These are phyloP conservation scores for Vitis rotundifolia DNA, from an alignment of 164 flowering plant genomes.

Conservation along the genomic window DNA sequence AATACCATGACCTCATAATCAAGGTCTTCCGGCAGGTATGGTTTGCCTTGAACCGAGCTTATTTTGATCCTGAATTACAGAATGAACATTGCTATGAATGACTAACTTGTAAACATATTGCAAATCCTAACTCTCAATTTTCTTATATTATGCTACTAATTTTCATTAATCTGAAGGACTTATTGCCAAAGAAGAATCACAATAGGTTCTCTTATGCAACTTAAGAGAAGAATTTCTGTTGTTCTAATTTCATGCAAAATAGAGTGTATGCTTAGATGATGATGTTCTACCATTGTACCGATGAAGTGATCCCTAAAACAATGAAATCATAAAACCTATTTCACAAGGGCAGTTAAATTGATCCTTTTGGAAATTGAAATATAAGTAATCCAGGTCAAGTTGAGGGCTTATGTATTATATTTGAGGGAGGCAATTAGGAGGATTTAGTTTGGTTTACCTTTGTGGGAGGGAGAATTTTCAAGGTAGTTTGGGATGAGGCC, in stretches of 20 bases:
- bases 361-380: too few relatives aligned
- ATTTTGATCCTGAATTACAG: conserved; percentile 13
- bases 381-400: too few relatives aligned
- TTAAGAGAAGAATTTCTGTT: too few relatives aligned
- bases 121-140: neutral
- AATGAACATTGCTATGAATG: conserved; percentile 3
- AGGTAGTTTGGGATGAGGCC: too few relatives aligned
- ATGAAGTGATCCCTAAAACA: too few relatives aligned
- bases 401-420: too few relatives aligned
- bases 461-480: too few relatives aligned
- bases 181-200: neutral
- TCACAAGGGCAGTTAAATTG: too few relatives aligned
- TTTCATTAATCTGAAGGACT: neutral
- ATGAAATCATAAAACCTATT: too few relatives aligned
- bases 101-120: neutral
- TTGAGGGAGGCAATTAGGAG: too few relatives aligned
- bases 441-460: too few relatives aligned
- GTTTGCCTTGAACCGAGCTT: conserved; percentile 48
- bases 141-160: neutral
- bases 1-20: conserved; percentile 78
- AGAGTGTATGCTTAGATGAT: neutral
- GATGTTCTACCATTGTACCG: too few relatives aligned
- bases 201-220: neutral
- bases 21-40: conserved; percentile 77
- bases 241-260: neutral